Percentiles rank a stretch among this genome's conserved stretches.
phyloP scores from a whole-genome alignment of 768 basidiomycete species.

The Tremella mesenterica region DNA sequence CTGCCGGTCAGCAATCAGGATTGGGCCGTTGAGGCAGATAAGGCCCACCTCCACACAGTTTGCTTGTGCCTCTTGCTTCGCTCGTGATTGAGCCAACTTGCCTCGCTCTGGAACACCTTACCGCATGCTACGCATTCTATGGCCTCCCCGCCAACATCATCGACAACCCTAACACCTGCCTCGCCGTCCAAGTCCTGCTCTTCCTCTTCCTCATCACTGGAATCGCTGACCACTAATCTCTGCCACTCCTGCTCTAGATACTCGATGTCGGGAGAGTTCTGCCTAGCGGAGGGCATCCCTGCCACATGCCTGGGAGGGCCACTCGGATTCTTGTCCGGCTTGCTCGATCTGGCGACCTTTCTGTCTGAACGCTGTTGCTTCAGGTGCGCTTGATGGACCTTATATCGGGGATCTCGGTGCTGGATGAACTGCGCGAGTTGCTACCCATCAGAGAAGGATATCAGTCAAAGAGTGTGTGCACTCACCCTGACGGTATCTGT shows the following conservation, averaged over 20 bases:
- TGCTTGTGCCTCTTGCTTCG: conserved; percentile 87
- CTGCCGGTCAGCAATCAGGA: conserved; percentile 18
- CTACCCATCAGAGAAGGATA: conserved; percentile 5
- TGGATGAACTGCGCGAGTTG: conserved; percentile 42
- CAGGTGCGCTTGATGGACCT: conserved; percentile 28
- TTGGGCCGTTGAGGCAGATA: neutral
- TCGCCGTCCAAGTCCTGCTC: conserved; percentile 24
- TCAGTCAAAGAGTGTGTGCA: conserved; percentile 1
- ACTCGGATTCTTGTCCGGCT: conserved; percentile 45
- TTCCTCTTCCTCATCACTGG: conserved; percentile 22
- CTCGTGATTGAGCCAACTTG: conserved; percentile 93
- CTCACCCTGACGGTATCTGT: conserved; percentile 80
- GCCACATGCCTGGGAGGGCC: conserved; percentile 30
- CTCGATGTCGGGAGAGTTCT: conserved; percentile 22
- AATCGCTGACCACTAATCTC: conserved; percentile 45
- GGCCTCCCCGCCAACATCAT: conserved; percentile 17
- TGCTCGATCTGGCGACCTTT: conserved; percentile 47
- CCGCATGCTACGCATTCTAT: conserved; percentile 84
- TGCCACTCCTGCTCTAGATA: conserved; percentile 92
- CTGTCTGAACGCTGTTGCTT: conserved; percentile 16
- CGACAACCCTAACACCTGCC: conserved; percentile 13
- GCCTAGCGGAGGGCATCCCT: conserved; percentile 9
- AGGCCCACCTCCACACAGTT: conserved; percentile 60
- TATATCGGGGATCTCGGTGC: conserved; percentile 81
- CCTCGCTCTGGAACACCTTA: conserved; percentile 81